Percentiles rank a stretch among this genome's conserved stretches.
These are phyloP conservation scores for Kalmusia sp. DNA, from an alignment of 2,329 filamentous ascomycete species.

Conservation along the genomic window DNA sequence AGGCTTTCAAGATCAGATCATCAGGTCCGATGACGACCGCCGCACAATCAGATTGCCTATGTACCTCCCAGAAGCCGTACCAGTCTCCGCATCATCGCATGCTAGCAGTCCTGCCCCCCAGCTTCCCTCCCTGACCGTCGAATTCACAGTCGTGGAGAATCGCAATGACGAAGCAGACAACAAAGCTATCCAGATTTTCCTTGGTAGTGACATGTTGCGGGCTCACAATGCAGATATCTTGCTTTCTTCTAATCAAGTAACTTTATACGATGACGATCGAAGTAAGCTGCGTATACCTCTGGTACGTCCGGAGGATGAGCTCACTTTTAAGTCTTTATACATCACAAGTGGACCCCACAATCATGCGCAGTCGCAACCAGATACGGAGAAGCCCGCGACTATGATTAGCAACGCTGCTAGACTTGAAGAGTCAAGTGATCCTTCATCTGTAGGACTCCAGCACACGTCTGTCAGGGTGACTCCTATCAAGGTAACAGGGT, in stretches of 20 bases:
- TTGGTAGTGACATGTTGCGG: conserved; percentile 87
- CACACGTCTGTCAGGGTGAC: background rate
- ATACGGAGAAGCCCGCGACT: conserved; percentile 5
- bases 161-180: conserved; percentile 56
- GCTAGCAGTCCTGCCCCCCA: conserved; percentile 76
- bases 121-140: conserved; percentile 80
- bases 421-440: conserved; percentile 7
- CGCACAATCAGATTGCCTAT: conserved; percentile 78
- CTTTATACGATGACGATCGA: conserved; percentile 83
- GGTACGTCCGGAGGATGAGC: conserved; percentile 88
- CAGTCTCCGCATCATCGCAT: conserved; percentile 76
- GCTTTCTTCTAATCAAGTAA: conserved; percentile 90
- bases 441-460: conserved; percentile 10
- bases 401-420: conserved; percentile 9
- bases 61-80: conserved; percentile 89
- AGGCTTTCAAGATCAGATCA: conserved; percentile 71
- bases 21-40: conserved; percentile 69
- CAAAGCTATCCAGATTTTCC: conserved; percentile 80
- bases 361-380: conserved; percentile 7
- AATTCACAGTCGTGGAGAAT: conserved; percentile 76
- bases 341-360: conserved; percentile 56
- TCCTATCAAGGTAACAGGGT: conserved; percentile 21
- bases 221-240: conserved; percentile 88
- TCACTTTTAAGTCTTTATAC: conserved; percentile 76
- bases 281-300: conserved; percentile 90